phyloP scores from a whole-genome alignment of 2,329 filamentous ascomycete genomes.

The Diplodia sapinea region DNA sequence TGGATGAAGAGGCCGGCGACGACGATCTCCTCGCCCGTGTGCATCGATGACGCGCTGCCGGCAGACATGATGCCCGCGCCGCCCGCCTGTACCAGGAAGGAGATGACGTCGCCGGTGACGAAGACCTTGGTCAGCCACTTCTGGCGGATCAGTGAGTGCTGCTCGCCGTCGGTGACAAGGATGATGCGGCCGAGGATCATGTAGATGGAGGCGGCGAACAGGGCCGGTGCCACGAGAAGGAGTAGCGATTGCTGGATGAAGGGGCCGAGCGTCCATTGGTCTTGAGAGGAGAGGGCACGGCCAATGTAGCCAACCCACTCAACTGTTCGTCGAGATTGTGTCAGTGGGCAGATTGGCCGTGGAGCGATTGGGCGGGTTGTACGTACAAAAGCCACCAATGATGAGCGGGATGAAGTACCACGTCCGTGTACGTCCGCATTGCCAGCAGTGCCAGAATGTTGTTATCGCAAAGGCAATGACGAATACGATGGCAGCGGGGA shows the following conservation, averaged over 20 bases:
- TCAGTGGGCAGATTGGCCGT: not conserved
- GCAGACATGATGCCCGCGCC: slow-evolving; percentile 24
- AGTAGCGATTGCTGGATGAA: slow-evolving; percentile 54
- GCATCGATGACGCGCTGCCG: not conserved
- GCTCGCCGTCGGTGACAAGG: slow-evolving; percentile 43
- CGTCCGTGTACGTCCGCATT: slow-evolving; percentile 9
- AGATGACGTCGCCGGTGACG: slow-evolving; percentile 51
- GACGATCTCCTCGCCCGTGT: slow-evolving; percentile 16
- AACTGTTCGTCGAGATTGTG: slow-evolving; percentile 44
- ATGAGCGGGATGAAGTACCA: slow-evolving; percentile 22
- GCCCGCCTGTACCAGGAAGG: slow-evolving; percentile 48
- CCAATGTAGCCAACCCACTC: slow-evolving; percentile 59
- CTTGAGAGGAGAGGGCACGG: slow-evolving; percentile 49
- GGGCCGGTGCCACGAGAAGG: slow-evolving; percentile 53
- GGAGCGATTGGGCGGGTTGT: not conserved
- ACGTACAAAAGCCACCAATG: slow-evolving; percentile 17
- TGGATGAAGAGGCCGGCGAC: slow-evolving; percentile 43
- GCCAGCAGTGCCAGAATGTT: slow-evolving; percentile 17
- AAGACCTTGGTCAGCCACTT: slow-evolving; percentile 51
- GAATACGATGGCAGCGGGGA: slow-evolving; percentile 42
- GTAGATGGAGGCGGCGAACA: slow-evolving; percentile 55
- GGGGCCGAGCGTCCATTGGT: slow-evolving; percentile 42
- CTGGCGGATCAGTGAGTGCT: slow-evolving; percentile 44
- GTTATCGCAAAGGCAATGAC: slow-evolving; percentile 20
- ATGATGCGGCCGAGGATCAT: slow-evolving; percentile 53